phyloP scores from a whole-genome alignment of 2,329 filamentous ascomycete genomes.

The Lasiodiplodia sp. region DNA sequence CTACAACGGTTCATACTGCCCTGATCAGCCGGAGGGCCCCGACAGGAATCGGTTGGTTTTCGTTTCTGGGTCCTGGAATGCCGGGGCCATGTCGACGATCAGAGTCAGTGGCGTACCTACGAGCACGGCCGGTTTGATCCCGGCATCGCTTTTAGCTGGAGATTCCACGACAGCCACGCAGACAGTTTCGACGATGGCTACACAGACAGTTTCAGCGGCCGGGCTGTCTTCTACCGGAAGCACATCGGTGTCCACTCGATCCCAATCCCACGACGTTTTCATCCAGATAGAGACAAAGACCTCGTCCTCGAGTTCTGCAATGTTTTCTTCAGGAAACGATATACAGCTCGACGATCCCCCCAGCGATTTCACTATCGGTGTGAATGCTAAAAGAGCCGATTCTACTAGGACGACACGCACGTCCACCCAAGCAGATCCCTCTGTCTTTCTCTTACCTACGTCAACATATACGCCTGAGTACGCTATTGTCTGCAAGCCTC shows the following conservation, averaged over 20 bases:
- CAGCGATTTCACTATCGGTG: not conserved
- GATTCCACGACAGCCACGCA: not conserved
- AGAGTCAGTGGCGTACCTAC: not conserved
- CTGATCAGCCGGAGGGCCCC: not conserved
- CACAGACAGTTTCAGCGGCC: not conserved
- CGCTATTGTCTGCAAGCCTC: not conserved
- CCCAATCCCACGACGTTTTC: not conserved
- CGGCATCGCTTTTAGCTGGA: not conserved
- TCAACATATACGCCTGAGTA: not conserved
- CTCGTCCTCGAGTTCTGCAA: not conserved
- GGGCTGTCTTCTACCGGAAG: not conserved
- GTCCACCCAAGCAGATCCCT: not conserved
- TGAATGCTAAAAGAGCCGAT: not conserved
- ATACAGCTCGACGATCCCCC: not conserved
- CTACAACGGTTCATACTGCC: not conserved
- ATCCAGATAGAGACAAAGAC: not conserved
- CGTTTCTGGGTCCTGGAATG: not conserved
- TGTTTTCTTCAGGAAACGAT: not conserved
- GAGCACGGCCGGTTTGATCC: not conserved
- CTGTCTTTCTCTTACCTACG: not conserved
- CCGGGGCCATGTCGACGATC: not conserved
- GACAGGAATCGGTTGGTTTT: conserved; percentile 1
- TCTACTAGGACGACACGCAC: not conserved
- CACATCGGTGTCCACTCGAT: not conserved
- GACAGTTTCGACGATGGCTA: not conserved